phyloP scores from a whole-genome alignment of 257 asterid species.

The Leonotis leonurus region DNA sequence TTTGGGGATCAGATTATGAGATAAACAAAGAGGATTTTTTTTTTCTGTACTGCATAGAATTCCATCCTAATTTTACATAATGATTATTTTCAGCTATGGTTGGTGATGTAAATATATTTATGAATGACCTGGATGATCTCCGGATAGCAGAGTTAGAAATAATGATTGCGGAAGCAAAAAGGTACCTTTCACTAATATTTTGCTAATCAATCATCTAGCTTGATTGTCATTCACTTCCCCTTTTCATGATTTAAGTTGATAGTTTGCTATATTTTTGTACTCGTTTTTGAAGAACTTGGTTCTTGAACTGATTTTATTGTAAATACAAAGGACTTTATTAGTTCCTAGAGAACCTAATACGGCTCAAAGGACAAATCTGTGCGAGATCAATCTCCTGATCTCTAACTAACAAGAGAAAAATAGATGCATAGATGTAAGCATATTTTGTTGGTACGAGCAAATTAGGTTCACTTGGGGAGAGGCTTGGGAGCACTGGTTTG shows the following conservation, averaged over 20 bases:
- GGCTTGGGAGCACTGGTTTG: neutral
- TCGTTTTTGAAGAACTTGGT: neutral
- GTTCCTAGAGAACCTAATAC: no score
- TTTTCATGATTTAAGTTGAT: neutral
- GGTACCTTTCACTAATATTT: slow-evolving; percentile 31
- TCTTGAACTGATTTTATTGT: neutral
- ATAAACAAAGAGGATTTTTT: neutral
- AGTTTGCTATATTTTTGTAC: neutral
- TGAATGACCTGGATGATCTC: slow-evolving; percentile 81
- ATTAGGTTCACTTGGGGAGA: neutral
- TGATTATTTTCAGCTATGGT: slow-evolving; percentile 64
- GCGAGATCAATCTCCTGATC: no score
- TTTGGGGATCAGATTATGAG: neutral
- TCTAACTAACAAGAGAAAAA: no score
- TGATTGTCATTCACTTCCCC: neutral
- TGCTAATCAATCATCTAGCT: neutral
- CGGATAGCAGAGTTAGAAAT: slow-evolving; percentile 79
- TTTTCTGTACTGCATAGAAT: neutral
- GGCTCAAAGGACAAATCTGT: no score
- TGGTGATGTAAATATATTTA: slow-evolving; percentile 85
- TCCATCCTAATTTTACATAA: slow-evolving; percentile 4
- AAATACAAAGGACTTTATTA: neutral
- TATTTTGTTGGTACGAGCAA: no score
- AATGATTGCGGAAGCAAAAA: slow-evolving; percentile 78
- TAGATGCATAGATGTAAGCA: no score